Evolutionary conservation across 768 basidiomycete genomes (phyloP), one percentile per base, ranked within the genome.

Genomic region (Suillus tomentosus): DNA sequence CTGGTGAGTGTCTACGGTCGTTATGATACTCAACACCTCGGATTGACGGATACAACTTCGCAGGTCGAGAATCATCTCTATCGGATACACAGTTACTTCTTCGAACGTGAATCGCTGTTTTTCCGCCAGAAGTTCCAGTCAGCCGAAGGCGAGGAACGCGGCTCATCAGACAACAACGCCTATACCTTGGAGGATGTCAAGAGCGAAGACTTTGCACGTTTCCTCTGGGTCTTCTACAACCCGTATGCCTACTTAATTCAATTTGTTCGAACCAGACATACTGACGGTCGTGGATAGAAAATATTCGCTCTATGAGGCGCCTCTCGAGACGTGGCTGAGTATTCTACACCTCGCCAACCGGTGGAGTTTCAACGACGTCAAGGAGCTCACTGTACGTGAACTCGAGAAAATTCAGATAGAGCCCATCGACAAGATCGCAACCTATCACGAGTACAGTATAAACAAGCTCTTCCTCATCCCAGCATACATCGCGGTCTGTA

Each of bases 171-270:
- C 51, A 63, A 67, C 0, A 78, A 74, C 37, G 80, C 84, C 0
- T 79, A 86, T 31, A 74, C 81, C 4, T 73, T 89, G 2, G 76
- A 80, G 5, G 78, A 80, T 19, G 76, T 79, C 11, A 79, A 78
- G 31, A 76, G 79, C 0, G 74, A 77, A 5, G 85, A 87, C 24
- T 86, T 88, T 61, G 78, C 81, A 17, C 80, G 81, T 0, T 83
- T 89, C 54, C 72, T 87, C 0, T 88, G 84, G 84, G 80, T 88
- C 0, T 86, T 89, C 57, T 89, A 89, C 60, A 87, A 87, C 60
- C 77, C 80, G 88, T 88, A 65, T 62, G 85, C 77, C 42, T 8
- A 37, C 22, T 39, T 19, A 0, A 58, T 57, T 2, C 19, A 1
- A n/a, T 7, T 22, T 59, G 13, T 11, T 61, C 2, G 11, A 27